Percentiles rank a stretch among this genome's conserved stretches.
Evolutionary conservation across 2,329 filamentous ascomycete genomes (phyloP).

Genomic region (Aureobasidium vineae): DNA sequence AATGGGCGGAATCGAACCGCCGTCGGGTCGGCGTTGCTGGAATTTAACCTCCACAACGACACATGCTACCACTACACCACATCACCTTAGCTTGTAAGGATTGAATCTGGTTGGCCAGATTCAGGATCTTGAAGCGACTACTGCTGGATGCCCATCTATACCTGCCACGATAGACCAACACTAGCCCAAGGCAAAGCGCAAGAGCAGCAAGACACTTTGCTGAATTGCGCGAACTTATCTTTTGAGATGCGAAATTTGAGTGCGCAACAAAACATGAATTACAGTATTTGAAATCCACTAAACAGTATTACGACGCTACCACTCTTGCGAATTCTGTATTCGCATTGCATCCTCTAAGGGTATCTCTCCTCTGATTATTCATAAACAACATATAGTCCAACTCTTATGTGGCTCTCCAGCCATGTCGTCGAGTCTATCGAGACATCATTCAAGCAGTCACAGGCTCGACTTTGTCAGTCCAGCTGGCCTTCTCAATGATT

Average conservation of each 20-base stretch:
- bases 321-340: neutral
- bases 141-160: accelerated
- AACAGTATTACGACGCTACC: constrained; percentile 15
- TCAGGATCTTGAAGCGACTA: neutral
- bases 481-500: constrained; percentile 39
- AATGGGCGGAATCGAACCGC: constrained; percentile 22
- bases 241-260: too few relatives aligned
- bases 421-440: neutral
- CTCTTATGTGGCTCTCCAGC: neutral
- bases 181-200: neutral
- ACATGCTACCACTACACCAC: constrained; percentile 22
- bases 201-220: too few relatives aligned
- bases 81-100: constrained; percentile 18
- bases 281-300: neutral
- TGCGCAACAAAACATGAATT: too few relatives aligned
- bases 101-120: constrained; percentile 20
- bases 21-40: constrained; percentile 23
- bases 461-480: neutral
- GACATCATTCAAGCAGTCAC: neutral
- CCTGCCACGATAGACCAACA: accelerated
- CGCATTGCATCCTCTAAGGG: constrained; percentile 2
- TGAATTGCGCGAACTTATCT: too few relatives aligned
- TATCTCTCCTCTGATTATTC: constrained; percentile 9
- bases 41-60: constrained; percentile 16
- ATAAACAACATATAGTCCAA: neutral